Evolutionary conservation across 2,329 filamentous ascomycete genomes (phyloP).

Genomic region (Phyllosticta citrichinensis): DNA sequence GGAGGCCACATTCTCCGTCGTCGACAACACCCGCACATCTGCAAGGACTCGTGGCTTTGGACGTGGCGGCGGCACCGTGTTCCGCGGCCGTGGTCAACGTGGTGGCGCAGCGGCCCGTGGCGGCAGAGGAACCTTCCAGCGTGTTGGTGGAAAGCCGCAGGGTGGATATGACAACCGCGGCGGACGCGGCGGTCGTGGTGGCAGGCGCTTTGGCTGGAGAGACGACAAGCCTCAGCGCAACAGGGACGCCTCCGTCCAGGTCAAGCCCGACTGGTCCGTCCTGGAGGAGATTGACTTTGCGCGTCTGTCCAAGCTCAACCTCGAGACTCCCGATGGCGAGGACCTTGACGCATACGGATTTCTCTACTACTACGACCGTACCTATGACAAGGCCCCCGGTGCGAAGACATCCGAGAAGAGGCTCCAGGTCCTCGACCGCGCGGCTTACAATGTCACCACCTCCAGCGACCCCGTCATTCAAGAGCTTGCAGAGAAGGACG

Average conservation of each 20-base stretch:
- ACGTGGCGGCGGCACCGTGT: constrained; percentile 80
- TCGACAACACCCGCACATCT: constrained; percentile 85
- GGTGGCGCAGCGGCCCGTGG: constrained; percentile 66
- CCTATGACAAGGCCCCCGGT: constrained; percentile 86
- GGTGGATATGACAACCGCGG: constrained; percentile 59
- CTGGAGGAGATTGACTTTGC: constrained; percentile 98
- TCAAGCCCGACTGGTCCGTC: constrained; percentile 91
- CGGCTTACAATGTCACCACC: constrained; percentile 96
- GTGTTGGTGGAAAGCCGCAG: constrained; percentile 56
- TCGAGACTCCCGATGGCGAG: constrained; percentile 89
- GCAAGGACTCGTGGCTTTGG: constrained; percentile 72
- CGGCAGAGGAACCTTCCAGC: constrained; percentile 62
- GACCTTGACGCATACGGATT: constrained; percentile 94
- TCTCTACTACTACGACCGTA: constrained; percentile 95
- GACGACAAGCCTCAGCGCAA: constrained; percentile 98
- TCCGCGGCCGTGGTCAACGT: constrained; percentile 65
- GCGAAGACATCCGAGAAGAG: constrained; percentile 75
- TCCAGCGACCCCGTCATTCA: constrained; percentile 94
- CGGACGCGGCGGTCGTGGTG: constrained; percentile 60
- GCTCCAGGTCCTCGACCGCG: constrained; percentile 80
- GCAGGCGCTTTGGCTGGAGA: constrained; percentile 93
- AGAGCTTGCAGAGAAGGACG: constrained; percentile 89
- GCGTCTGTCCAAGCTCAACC: constrained; percentile 86
- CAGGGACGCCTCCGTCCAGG: constrained; percentile 90
- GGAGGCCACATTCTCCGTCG: constrained; percentile 94